Conservation (phyloP, 2,329 filamentous ascomycete species). For the Claviceps maximensis region DNA sequence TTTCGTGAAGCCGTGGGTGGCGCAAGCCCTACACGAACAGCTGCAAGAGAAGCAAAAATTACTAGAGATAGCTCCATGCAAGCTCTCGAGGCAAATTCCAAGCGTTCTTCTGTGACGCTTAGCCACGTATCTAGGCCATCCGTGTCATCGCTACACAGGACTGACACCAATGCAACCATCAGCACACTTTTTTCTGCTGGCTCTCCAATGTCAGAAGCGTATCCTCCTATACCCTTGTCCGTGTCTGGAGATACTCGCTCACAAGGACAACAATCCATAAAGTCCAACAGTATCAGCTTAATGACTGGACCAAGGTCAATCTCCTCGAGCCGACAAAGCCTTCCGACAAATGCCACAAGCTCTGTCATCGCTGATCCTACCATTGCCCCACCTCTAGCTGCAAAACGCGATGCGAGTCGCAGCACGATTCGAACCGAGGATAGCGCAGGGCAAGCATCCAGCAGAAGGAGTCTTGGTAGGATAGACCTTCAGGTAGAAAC, state of each 20-base stretch:
- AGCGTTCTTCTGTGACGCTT: constrained; percentile 27
- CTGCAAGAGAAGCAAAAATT: constrained; percentile 20
- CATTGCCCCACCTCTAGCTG: constrained; percentile 36
- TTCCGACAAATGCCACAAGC: constrained; percentile 30
- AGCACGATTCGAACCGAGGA: constrained; percentile 31
- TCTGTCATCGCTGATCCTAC: constrained; percentile 28
- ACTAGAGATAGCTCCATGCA: constrained; percentile 21
- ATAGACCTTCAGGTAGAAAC: constrained; percentile 26
- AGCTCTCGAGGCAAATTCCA: constrained; percentile 22
- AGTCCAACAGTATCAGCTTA: constrained; percentile 34
- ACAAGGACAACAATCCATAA: constrained; percentile 30
- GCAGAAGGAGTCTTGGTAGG: constrained; percentile 30
- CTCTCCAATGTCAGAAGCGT: constrained; percentile 21
- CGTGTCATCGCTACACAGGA: constrained; percentile 26
- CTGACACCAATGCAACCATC: constrained; percentile 22
- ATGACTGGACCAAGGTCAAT: constrained; percentile 31
- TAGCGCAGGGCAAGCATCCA: constrained; percentile 21
- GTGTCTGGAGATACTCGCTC: constrained; percentile 26
- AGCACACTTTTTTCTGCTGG: constrained; percentile 19
- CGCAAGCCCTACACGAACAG: constrained; percentile 31
- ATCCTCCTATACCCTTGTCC: constrained; percentile 22
- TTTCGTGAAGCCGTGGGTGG: constrained; percentile 72
- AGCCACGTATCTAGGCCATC: constrained; percentile 29
- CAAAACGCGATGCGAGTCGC: constrained; percentile 34
- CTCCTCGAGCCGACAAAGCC: constrained; percentile 23